Conservation (phyloP, 257 asterid species). For the Penstemon eatonii region DNA sequence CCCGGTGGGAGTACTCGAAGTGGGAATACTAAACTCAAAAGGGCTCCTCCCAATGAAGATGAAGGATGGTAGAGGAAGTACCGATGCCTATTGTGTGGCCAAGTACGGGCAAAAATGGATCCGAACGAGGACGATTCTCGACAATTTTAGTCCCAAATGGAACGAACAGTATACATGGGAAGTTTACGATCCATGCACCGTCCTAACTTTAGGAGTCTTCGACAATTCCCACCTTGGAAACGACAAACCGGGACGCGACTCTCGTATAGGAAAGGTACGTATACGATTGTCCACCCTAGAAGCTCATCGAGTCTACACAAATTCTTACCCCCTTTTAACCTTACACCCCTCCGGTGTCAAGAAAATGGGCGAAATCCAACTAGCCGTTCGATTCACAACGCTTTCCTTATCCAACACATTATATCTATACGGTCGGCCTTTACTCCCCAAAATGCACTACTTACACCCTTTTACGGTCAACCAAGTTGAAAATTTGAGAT, state of each 20-base stretch:
- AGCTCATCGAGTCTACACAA: conserved; percentile 27
- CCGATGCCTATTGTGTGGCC: conserved; percentile 36
- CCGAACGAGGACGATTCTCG: conserved; percentile 31
- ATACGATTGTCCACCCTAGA: conserved; percentile 33
- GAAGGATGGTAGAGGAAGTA: conserved; percentile 31
- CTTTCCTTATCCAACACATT: conserved; percentile 23
- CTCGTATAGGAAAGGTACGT: conserved; percentile 35
- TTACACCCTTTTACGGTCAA: conserved; percentile 31
- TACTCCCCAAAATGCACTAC: conserved; percentile 37
- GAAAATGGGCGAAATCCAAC: conserved; percentile 36
- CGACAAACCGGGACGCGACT: conserved; percentile 22
- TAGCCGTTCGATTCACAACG: conserved; percentile 29
- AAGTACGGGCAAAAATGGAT: conserved; percentile 38
- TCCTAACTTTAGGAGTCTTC: conserved; percentile 32
- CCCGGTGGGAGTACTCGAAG: conserved; percentile 32
- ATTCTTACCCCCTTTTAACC: conserved; percentile 31
- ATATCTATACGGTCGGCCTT: conserved; percentile 23
- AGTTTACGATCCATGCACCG: conserved; percentile 37
- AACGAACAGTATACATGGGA: conserved; percentile 41
- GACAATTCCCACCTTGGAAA: conserved; percentile 28
- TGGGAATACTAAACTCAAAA: conserved; percentile 31
- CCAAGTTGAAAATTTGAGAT: conserved; percentile 32
- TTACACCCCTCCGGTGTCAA: conserved; percentile 32
- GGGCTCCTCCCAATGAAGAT: conserved; percentile 32
- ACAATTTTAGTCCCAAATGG: conserved; percentile 32